Base-by-base conservation (phyloP, 805 yeast species). In the Candida dendrica region DNA sequence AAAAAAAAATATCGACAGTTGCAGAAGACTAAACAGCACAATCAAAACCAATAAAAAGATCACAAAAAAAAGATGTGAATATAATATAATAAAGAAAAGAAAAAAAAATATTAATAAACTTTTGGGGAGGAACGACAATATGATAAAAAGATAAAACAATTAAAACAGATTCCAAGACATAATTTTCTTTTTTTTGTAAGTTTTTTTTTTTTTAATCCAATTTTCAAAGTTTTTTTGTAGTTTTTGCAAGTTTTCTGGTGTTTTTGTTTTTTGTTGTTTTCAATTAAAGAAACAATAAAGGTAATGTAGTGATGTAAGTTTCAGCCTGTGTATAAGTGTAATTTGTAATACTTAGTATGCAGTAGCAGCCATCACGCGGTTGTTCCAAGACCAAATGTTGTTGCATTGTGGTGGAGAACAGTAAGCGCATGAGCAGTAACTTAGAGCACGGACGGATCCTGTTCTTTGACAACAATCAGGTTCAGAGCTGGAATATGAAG, bases 351-450 rank as follows among this genome's bases (percentile, higher is more conserved):
- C 8, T 13, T 29, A 29, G 14, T n/a, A 29, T 29, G 13, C 15
- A 8, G 14, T 10, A 27, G 30, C 30, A 11, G 30, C 10, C 30
- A 27, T 27, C 5, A 27, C 30, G 13, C 30, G 30, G n/a, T 27
- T 27, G n/a, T 13, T 13, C 30, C 30, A 27, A 27, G 30, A 27
- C 30, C 30, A 27, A 9, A 27, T 27, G 30, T 27, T 27, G 30
- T 27, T 27, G 10, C 9, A 14, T 19, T 18, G 9, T 16, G 10
- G n/a, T 33, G 35, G 37, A 9, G 53, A 45, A 34, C 60, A 56
- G 42, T 40, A 55, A 26, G 45, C 42, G 45, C 60, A 56, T 6
- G 47, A 43, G 34, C 60, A 56, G 40, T 47, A 51, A 22, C 43
- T 41, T 22, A 40, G 38, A 38, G 43, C 50, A 22, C 47, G 47